Percentiles rank a stretch among this genome's conserved stretches.
Evolutionary conservation across 371 early-diverging fungal genomes (phyloP).

Genomic region (Rhizopus microsporus): DNA sequence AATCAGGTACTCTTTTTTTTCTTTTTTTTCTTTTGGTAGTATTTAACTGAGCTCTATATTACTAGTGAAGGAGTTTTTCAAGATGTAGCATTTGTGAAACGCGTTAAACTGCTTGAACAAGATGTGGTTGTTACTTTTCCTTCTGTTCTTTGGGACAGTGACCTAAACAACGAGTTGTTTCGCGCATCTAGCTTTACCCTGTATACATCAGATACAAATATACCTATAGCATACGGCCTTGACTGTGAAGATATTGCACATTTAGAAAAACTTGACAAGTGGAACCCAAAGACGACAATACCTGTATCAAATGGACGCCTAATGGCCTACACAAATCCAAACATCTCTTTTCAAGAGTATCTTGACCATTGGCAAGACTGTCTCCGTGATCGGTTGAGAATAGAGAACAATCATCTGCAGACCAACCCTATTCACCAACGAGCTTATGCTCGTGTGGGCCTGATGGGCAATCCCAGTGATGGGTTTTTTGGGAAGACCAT

Average conservation of each 20-base stretch:
- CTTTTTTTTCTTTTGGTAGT: neutral
- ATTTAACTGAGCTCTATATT: neutral
- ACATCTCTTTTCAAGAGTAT: constrained; percentile 9
- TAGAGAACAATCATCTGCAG: constrained; percentile 3
- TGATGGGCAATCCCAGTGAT: constrained; percentile 77
- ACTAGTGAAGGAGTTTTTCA: constrained; percentile 35
- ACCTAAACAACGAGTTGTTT: neutral
- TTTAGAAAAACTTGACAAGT: constrained; percentile 6
- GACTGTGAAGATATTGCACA: constrained; percentile 3
- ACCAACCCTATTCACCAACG: constrained; percentile 34
- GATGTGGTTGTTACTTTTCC: constrained; percentile 30
- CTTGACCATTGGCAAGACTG: constrained; percentile 16
- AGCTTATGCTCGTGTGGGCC: constrained; percentile 67
- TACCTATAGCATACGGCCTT: constrained; percentile 21
- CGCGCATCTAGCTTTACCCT: neutral
- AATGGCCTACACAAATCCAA: constrained; percentile 10
- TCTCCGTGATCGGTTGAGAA: constrained; percentile 11
- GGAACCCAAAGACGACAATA: neutral
- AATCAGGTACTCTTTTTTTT: constrained; percentile 30
- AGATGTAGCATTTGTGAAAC: constrained; percentile 42
- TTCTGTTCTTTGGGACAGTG: constrained; percentile 28
- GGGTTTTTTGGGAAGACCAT: constrained; percentile 69
- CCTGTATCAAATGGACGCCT: neutral
- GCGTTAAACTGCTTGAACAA: constrained; percentile 30
- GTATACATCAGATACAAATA: neutral